Evolutionary conservation across 208 protist genomes (phyloP).

Genomic region (Herpetomonas samuelpessoai): DNA sequence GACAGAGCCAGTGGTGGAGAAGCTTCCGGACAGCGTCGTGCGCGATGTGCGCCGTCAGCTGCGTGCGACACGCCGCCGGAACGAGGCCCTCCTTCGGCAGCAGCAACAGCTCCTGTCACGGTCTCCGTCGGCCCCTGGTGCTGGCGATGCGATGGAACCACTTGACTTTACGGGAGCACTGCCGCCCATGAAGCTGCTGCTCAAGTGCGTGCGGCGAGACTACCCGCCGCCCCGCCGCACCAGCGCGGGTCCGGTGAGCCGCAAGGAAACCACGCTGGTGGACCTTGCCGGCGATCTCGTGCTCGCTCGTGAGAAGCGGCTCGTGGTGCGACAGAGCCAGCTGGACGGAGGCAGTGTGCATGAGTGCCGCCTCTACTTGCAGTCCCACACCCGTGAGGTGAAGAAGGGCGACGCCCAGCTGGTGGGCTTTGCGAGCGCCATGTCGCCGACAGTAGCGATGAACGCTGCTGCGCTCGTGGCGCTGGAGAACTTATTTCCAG

Average conservation of each 20-base stretch:
- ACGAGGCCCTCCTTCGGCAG: not conserved
- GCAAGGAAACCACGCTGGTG: not conserved
- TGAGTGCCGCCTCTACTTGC: conserved; percentile 73
- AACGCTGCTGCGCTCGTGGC: conserved; percentile 54
- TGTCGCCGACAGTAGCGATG: conserved; percentile 37
- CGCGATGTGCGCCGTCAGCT: conserved; percentile 39
- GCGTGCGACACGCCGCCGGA: conserved; percentile 8
- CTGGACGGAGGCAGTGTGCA: conserved; percentile 30
- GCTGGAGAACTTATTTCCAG: conserved; percentile 39
- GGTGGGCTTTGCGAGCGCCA: conserved; percentile 54
- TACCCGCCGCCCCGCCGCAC: conserved; percentile 25
- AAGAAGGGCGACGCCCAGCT: conserved; percentile 62
- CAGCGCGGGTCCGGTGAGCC: too few species aligned
- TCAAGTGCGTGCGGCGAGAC: conserved; percentile 28
- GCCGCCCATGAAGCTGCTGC: conserved; percentile 25
- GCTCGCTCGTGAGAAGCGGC: conserved; percentile 13
- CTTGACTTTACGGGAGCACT: conserved; percentile 7
- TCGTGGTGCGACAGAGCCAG: conserved; percentile 54
- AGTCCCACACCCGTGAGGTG: conserved; percentile 32
- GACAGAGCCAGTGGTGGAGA: conserved; percentile 50
- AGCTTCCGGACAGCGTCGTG: conserved; percentile 40
- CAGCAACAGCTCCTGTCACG: not conserved
- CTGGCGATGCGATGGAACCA: not conserved
- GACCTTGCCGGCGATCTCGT: not conserved
- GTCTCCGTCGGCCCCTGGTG: not conserved